Evolutionary conservation across 106 monocot species (phyloP), one percentile per base, ranked within the genome.

Genomic region (Agapanthus africanus): DNA sequence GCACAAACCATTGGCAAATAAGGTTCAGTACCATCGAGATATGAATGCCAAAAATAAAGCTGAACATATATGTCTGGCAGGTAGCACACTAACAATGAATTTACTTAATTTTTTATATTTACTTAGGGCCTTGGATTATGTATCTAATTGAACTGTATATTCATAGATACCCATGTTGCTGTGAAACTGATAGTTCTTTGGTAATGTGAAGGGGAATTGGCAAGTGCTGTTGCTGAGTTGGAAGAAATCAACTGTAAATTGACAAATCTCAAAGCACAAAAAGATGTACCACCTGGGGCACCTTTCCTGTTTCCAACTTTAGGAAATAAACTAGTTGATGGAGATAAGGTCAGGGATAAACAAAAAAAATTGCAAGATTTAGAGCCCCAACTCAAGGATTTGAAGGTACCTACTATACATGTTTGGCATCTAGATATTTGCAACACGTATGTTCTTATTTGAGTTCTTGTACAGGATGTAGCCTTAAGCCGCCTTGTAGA

Each of bases 281-380:
- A 65, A 72, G 87, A 87, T 73, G 50, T 64, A 70, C 70, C 73
- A 19, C 74, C 80, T 73, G 80, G 78, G 9, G 23, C 89, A 67
- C 87, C 78, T 66, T 77, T 90, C 38, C 70, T 79, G 71, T 90
- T 81, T 81, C 84, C 83, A 70, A 70, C 77, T 70, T 74, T 90
- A 41, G 92, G 87, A 71, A 85, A 77, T 78, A 93, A 83, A 49
- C 54, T 59, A 68, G 46, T 52, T 33, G 37, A 28, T 70, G 72
- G 37, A 59, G 85, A 89, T 73, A 84, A 75, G 67, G 49, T 69
- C 44, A 83, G 79, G 64, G 92, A 99, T 85, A 79, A 79, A 36
- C 74, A 90, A 56, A 90, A 84, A 42, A 90, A 99, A 72, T 38
- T 90, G 50, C 79, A 83, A 23, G 87, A 92, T 66, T 35, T 93